phyloP scores from a whole-genome alignment of 495 filamentous ascomycete genomes.

The Pyrenula massariospora region DNA sequence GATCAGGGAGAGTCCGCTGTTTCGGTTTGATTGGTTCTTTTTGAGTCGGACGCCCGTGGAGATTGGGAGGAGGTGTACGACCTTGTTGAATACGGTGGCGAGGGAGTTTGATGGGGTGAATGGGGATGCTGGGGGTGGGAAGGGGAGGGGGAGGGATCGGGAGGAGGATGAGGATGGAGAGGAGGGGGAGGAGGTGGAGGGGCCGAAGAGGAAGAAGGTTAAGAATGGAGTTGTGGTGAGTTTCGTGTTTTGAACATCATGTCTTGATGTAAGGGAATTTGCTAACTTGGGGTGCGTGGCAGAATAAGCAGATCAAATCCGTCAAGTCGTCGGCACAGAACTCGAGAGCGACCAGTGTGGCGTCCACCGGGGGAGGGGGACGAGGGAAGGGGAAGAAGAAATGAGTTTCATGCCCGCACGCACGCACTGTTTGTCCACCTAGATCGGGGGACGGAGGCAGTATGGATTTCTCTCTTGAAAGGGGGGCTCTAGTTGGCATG shows the following conservation, averaged over 20 bases:
- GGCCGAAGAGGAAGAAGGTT: constrained; percentile 82
- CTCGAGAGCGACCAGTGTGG: constrained; percentile 47
- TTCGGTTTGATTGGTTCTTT: constrained; percentile 99
- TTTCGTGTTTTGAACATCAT: constrained; percentile 1
- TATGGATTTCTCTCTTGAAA: too few species aligned
- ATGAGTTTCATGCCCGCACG: too few species aligned
- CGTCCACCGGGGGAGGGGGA: constrained; percentile 31
- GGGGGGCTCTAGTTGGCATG: too few species aligned
- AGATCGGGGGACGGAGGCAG: too few species aligned
- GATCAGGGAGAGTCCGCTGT: constrained; percentile 87
- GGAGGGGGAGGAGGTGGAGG: constrained; percentile 66
- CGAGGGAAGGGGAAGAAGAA: constrained; percentile 40
- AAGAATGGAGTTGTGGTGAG: constrained; percentile 68
- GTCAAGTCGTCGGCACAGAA: constrained; percentile 42
- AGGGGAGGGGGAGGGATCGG: constrained; percentile 58
- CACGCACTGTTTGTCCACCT: too few species aligned
- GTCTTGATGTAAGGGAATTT: constrained; percentile 1
- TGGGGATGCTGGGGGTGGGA: constrained; percentile 48
- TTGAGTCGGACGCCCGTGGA: constrained; percentile 87
- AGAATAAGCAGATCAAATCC: constrained; percentile 51
- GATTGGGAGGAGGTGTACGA: constrained; percentile 83
- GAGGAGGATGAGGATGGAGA: constrained; percentile 64
- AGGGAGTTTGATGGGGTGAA: constrained; percentile 74
- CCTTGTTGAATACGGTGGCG: constrained; percentile 83
- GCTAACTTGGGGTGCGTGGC: constrained; percentile 8